Evolutionary conservation across 306 rosid species (phyloP).

Genomic region (Glycine tomentella): DNA sequence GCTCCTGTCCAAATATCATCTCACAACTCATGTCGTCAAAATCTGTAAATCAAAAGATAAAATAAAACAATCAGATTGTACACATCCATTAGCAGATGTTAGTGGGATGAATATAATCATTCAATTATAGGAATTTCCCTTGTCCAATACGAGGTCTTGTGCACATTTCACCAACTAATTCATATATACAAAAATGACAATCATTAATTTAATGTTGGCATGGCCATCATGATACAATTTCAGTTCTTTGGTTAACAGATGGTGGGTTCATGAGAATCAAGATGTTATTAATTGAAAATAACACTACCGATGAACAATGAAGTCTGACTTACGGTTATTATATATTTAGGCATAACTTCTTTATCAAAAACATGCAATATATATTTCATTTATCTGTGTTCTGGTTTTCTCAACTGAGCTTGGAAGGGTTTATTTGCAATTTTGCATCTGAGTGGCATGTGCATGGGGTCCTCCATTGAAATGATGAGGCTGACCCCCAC

Average conservation of each 20-base stretch:
- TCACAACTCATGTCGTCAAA: conserved; percentile 99
- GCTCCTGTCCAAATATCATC: conserved; percentile 93
- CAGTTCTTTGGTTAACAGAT: conserved; percentile 23
- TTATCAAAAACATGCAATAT: conserved; percentile 31
- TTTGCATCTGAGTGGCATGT: conserved; percentile 71
- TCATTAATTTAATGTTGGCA: conserved; percentile 10
- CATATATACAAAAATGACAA: neutral
- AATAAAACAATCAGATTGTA: conserved; percentile 26
- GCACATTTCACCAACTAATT: conserved; percentile 32
- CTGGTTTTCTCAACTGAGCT: conserved; percentile 50
- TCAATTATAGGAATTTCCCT: conserved; percentile 2
- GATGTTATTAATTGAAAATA: conserved; percentile 29
- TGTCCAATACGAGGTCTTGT: conserved; percentile 24
- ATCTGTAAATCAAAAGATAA: conserved; percentile 63
- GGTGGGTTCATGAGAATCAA: conserved; percentile 47
- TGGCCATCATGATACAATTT: conserved; percentile 37
- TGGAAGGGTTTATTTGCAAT: conserved; percentile 54
- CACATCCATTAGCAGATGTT: neutral
- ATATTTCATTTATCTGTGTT: conserved; percentile 39
- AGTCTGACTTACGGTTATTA: conserved; percentile 35
- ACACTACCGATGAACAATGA: conserved; percentile 33
- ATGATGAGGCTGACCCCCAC: conserved; percentile 61
- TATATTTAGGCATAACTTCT: conserved; percentile 34
- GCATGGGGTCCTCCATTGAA: conserved; percentile 75
- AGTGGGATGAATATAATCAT: conserved; percentile 28